These are phyloP conservation scores for Asclepias syriaca DNA, from an alignment of 257 asterid species.

Conservation along the genomic window DNA sequence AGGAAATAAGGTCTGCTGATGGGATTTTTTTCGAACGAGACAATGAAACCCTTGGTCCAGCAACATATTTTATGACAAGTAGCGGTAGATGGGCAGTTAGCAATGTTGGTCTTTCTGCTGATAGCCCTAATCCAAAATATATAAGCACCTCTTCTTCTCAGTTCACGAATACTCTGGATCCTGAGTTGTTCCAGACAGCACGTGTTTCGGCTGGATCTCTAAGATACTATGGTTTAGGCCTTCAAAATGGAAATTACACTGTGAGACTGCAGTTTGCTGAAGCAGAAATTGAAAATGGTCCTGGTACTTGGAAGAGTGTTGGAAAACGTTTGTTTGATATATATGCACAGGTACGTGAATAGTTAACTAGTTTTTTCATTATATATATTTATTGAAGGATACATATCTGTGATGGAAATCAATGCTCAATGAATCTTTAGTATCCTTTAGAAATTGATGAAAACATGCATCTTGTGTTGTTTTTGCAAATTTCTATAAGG, in stretches of 20 bases:
- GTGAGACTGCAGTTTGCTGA: conserved; percentile 66
- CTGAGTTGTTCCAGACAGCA: conserved; percentile 53
- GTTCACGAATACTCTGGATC: conserved; percentile 47
- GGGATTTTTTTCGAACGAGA: conserved; percentile 46
- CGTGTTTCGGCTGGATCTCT: conserved; percentile 73
- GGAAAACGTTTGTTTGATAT: conserved; percentile 82
- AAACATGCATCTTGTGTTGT: not conserved
- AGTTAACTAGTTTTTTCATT: not conserved
- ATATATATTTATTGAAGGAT: not conserved
- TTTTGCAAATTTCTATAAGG: not conserved
- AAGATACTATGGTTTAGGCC: conserved; percentile 76
- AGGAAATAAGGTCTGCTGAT: conserved; percentile 31
- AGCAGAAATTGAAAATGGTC: conserved; percentile 22
- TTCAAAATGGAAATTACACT: conserved; percentile 72
- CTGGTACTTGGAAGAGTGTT: conserved; percentile 47
- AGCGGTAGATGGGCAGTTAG: conserved; percentile 75
- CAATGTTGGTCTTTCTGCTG: conserved; percentile 63
- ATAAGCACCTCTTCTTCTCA: conserved; percentile 17
- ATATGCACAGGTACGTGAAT: conserved; percentile 56
- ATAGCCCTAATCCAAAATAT: conserved; percentile 33
- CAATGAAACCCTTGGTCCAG: conserved; percentile 57
- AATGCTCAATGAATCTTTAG: not conserved
- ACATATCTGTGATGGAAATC: too few relatives aligned
- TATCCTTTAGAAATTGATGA: not conserved
- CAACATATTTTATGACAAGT: conserved; percentile 42